Evolutionary conservation across 2,329 filamentous ascomycete genomes (phyloP), one percentile per base, ranked within the genome.

Genomic region (Fusarium multiceps): DNA sequence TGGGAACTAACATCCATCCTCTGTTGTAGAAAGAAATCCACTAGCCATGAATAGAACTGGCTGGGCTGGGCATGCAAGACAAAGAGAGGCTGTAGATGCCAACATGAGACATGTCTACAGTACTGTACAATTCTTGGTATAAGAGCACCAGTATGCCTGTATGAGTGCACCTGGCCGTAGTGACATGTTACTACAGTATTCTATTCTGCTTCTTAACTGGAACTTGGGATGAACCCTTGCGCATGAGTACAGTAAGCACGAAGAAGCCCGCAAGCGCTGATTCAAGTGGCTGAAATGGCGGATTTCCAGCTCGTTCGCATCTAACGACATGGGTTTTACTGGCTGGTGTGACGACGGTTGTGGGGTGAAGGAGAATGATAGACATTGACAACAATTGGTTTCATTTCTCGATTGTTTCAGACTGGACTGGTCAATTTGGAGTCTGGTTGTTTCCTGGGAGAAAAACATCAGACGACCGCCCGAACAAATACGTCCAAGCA

Each of bases 261-360:
- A 34, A 53, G 34, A 53, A 63, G 48, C 58, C 32, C 42, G 27
- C 51, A 64, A 64, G 58, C 42, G 60, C 60, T 63, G 45, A 60
- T 60, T 47, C 61, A 49, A 55, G 63, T 66, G 63, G 63, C 63
- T 66, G 61, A 55, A 66, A 66, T n/a, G 27, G 63, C 55, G 61
- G 63, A 43, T 49, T 45, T 21, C 53, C 46, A 49, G 25, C 42
- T 45, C 47, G 30, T 34, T 37, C 34, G 34, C 34, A 37, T 37
- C 18, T 37, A 60, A 60, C 28, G 54, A 66, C 32, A 53, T 65
- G 34, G 42, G 41, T 43, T 34, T 20, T 12, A n/a, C 37, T 28
- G 41, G 49, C 61, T 66, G 48, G 55, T 50, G 61, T 57, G 37
- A 66, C 61, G 47, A 60, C 37, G 48, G 47, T 48, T 55, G 61